phyloP scores from a whole-genome alignment of 306 rosid species.

The Abrus precatorius region DNA sequence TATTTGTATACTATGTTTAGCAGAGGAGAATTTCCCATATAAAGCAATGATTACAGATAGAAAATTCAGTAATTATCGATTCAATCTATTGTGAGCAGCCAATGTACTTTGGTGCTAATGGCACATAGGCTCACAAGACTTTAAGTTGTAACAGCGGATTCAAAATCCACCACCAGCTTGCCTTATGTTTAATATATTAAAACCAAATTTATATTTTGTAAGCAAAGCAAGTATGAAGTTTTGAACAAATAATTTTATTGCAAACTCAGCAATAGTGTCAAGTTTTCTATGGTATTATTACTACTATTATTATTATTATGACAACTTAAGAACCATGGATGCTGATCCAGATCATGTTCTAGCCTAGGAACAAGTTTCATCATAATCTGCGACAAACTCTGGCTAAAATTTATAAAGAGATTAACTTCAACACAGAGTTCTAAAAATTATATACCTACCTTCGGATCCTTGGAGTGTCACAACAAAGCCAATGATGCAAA shows the following conservation, averaged over 20 bases:
- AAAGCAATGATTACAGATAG: slow-evolving; percentile 31
- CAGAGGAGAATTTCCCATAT: background rate
- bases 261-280: slow-evolving; percentile 29
- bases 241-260: slow-evolving; percentile 5
- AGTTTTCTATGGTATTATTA: slow-evolving; percentile 14
- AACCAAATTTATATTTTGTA: slow-evolving; percentile 14
- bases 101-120: slow-evolving; percentile 14
- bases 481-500: slow-evolving; percentile 64
- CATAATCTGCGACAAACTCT: slow-evolving; percentile 8
- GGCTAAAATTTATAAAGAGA: slow-evolving; percentile 1
- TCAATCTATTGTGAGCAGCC: slow-evolving; percentile 10
- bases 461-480: slow-evolving; percentile 69
- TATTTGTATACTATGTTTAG: background rate
- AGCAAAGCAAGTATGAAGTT: slow-evolving; percentile 37
- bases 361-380: slow-evolving; percentile 24
- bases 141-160: background rate
- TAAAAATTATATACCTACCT: slow-evolving; percentile 59
- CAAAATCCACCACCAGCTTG: slow-evolving; percentile 19
- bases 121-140: background rate
- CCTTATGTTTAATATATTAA: slow-evolving; percentile 1
- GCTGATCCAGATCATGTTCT: slow-evolving; percentile 44
- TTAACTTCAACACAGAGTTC: slow-evolving; percentile 24
- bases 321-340: background rate
- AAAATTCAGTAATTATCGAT: slow-evolving; percentile 1
- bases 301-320: background rate